phyloP scores from a whole-genome alignment of 2,329 filamentous ascomycete genomes.

The Pseudohalonectria lignicola region DNA sequence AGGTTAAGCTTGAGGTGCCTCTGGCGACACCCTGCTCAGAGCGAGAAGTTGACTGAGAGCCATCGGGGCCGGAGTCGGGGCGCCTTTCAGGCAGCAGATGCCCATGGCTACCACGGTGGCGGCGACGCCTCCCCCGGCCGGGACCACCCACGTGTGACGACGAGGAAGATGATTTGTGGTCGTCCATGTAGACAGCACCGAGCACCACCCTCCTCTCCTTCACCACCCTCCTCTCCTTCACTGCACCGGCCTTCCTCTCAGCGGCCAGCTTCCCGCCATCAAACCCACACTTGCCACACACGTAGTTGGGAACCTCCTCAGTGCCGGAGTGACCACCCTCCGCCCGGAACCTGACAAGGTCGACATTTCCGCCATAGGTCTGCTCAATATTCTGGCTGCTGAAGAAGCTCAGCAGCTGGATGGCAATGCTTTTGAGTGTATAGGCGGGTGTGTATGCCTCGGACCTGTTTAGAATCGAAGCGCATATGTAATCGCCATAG shows the following conservation, averaged over 20 bases:
- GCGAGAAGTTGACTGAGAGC: no score
- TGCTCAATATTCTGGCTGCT: constrained; percentile 33
- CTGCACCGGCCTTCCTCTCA: no score
- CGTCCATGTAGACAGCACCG: no score
- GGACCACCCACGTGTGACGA: constrained; percentile 1
- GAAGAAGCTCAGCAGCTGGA: constrained; percentile 42
- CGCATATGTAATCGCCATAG: constrained; percentile 30
- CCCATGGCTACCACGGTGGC: no score
- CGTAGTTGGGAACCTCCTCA: constrained; percentile 6
- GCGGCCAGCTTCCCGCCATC: constrained; percentile 1
- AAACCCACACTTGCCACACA: constrained; percentile 16
- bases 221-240: no score
- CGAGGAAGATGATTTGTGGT: no score
- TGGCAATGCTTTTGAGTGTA: constrained; percentile 35
- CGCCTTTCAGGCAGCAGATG: no score
- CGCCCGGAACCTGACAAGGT: constrained; percentile 15
- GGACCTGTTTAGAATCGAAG: constrained; percentile 28
- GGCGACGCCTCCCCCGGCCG: no score
- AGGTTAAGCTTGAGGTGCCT: no score
- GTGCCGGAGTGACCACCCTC: not conserved
- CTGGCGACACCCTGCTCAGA: not conserved
- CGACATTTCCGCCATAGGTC: constrained; percentile 10
- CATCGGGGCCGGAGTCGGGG: no score
- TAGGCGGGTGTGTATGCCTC: constrained; percentile 37
- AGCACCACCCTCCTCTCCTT: no score